phyloP scores from a whole-genome alignment of 441 rosid species.

The Pelargonium australe region DNA sequence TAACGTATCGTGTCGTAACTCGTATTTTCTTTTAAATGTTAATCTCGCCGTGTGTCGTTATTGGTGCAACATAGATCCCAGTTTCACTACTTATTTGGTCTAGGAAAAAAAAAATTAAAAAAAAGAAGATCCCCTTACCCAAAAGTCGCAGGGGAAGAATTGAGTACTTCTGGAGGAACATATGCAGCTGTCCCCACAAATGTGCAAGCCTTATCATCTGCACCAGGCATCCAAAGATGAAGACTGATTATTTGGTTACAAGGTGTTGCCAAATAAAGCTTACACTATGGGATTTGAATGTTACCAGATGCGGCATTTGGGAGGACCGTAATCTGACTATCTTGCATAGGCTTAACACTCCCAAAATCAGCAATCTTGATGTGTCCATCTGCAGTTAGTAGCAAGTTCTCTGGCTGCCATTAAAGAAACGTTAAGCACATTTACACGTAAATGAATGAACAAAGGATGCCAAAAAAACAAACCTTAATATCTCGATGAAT shows the following conservation, averaged over 20 bases:
- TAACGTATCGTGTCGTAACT: too few species aligned
- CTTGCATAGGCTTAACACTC: conserved; percentile 99
- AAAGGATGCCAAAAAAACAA: background rate
- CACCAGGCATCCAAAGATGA: background rate
- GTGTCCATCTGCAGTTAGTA: conserved; percentile 81
- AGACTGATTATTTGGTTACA: background rate
- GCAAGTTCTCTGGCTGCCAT: conserved; percentile 93
- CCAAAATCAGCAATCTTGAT: conserved; percentile 98
- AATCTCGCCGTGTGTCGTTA: too few species aligned
- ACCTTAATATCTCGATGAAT: conserved; percentile 98
- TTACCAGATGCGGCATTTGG: conserved; percentile 95
- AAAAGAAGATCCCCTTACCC: conserved; percentile 42
- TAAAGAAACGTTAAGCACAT: conserved; percentile 27
- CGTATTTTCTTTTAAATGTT: too few species aligned
- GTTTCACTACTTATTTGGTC: background rate
- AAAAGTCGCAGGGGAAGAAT: conserved; percentile 95
- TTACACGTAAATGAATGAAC: background rate
- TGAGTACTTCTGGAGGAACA: conserved; percentile 98
- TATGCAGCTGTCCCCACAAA: conserved; percentile 98
- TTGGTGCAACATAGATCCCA: too few species aligned
- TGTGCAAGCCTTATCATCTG: conserved; percentile 95
- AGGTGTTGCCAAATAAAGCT: background rate
- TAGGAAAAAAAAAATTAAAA: background rate
- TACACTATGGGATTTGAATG: conserved; percentile 14
- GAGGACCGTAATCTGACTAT: conserved; percentile 78